phyloP scores from a whole-genome alignment of 2,329 filamentous ascomycete species.

The Colletotrichum sp. region DNA sequence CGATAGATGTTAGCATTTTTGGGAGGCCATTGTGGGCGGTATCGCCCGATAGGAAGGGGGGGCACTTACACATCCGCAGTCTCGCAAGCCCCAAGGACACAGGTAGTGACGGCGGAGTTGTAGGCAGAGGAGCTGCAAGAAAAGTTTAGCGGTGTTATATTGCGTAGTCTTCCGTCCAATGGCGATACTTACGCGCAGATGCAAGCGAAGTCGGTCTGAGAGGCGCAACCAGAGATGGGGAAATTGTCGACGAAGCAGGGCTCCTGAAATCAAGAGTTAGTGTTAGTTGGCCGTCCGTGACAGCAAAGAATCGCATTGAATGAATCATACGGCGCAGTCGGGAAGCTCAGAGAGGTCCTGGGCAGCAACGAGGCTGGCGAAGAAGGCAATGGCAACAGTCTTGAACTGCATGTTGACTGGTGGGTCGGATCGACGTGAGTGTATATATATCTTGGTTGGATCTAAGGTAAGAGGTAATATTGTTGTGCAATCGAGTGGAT shows the following conservation, averaged over 20 bases:
- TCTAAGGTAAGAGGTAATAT: background rate
- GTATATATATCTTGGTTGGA: background rate
- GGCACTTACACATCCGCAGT: background rate
- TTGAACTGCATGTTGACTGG: constrained; percentile 29
- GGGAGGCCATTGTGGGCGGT: background rate
- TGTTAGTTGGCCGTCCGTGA: background rate
- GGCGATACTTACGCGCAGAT: constrained; percentile 15
- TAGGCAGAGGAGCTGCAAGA: constrained; percentile 1
- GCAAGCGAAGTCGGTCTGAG: constrained; percentile 18
- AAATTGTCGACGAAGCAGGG: constrained; percentile 20
- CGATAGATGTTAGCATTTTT: background rate
- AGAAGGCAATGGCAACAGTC: constrained; percentile 20
- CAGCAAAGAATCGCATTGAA: background rate
- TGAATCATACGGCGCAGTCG: constrained; percentile 5
- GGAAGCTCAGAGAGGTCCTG: constrained; percentile 18
- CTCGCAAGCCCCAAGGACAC: constrained; percentile 2
- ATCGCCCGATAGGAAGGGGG: background rate
- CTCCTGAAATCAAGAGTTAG: background rate
- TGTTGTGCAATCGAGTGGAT: background rate
- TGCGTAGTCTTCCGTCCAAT: background rate
- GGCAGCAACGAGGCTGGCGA: constrained; percentile 22
- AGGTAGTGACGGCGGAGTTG: constrained; percentile 3
- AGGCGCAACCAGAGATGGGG: constrained; percentile 5
- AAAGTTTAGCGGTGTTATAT: background rate
- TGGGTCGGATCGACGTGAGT: background rate